These are phyloP conservation scores for Powellomyces hirtus DNA, from an alignment of 192 early-diverging fungal genomes.

Conservation along the genomic window DNA sequence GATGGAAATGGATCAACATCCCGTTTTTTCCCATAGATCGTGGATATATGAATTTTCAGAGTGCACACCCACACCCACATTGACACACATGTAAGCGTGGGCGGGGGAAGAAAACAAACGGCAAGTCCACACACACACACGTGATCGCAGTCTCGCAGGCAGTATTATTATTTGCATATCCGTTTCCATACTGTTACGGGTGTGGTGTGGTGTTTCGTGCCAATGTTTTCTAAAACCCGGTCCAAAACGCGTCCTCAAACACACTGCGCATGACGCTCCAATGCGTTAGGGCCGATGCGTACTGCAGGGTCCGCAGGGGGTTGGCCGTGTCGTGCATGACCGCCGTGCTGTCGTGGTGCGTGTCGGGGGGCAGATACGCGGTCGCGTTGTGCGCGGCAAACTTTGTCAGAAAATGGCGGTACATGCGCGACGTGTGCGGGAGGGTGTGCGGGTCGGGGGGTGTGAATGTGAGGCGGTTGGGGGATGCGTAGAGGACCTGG, in stretches of 20 bases:
- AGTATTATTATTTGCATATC: too few species aligned
- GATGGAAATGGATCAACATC: too few species aligned
- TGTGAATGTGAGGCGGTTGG: slow-evolving; percentile 45
- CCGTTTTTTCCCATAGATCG: too few species aligned
- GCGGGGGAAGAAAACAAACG: too few species aligned
- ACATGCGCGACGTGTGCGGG: slow-evolving; percentile 40
- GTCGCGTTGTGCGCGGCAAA: slow-evolving; percentile 22
- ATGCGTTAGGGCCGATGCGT: slow-evolving; percentile 57
- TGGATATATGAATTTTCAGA: too few species aligned
- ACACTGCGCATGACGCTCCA: slow-evolving; percentile 73
- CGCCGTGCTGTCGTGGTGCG: slow-evolving; percentile 31
- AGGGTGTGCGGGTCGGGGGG: slow-evolving; percentile 33
- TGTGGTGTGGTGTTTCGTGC: too few species aligned
- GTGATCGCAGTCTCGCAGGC: too few species aligned
- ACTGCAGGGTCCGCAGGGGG: slow-evolving; percentile 60
- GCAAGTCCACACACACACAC: too few species aligned
- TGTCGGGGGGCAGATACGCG: slow-evolving; percentile 13
- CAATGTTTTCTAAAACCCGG: not conserved
- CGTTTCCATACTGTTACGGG: too few species aligned
- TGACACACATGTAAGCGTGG: too few species aligned
- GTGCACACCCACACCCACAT: too few species aligned
- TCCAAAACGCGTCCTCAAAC: slow-evolving; percentile 71
- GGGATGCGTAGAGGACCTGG: slow-evolving; percentile 63
- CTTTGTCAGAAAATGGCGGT: slow-evolving; percentile 45
- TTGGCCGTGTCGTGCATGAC: slow-evolving; percentile 67